These are phyloP conservation scores for Lizonia empirigonia DNA, from an alignment of 2,329 filamentous ascomycete genomes.

Conservation along the genomic window DNA sequence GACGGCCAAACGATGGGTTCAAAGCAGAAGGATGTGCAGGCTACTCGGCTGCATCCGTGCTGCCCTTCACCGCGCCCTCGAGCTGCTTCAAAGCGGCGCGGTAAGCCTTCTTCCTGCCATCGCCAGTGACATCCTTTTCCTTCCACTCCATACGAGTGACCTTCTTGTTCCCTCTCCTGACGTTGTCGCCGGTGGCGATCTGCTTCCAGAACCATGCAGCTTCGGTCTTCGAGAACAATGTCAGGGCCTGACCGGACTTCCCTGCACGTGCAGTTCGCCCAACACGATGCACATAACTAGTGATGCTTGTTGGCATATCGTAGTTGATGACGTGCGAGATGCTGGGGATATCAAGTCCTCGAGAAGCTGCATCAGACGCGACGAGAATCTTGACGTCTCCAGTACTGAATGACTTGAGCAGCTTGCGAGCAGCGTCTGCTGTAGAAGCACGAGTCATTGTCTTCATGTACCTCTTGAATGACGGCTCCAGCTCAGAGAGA, in stretches of 20 bases:
- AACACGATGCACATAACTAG: conserved; percentile 88
- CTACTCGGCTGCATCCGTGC: conserved; percentile 19
- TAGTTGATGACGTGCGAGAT: conserved; percentile 92
- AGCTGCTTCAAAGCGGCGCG: conserved; percentile 64
- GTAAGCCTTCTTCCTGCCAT: conserved; percentile 51
- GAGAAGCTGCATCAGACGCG: conserved; percentile 89
- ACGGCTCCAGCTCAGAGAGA: conserved; percentile 68
- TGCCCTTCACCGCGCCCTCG: conserved; percentile 62
- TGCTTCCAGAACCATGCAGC: conserved; percentile 91
- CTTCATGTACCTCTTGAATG: conserved; percentile 63
- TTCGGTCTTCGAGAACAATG: conserved; percentile 79
- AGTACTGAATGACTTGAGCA: conserved; percentile 68
- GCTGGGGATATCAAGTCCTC: conserved; percentile 81
- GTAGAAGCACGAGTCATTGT: conserved; percentile 79
- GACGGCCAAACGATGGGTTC: conserved; percentile 12
- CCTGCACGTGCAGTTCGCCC: conserved; percentile 88
- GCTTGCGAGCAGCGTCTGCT: conserved; percentile 71
- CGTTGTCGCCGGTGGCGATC: conserved; percentile 65
- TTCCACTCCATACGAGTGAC: conserved; percentile 54
- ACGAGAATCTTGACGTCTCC: conserved; percentile 75
- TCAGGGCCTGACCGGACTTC: conserved; percentile 79
- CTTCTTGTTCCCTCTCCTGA: conserved; percentile 54
- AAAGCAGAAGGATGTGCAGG: not conserved
- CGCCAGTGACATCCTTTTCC: conserved; percentile 48
- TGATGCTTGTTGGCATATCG: conserved; percentile 80